These are phyloP conservation scores for Diphasiastrum complanatum DNA, from an alignment of 83 land plant genomes.

Conservation along the genomic window DNA sequence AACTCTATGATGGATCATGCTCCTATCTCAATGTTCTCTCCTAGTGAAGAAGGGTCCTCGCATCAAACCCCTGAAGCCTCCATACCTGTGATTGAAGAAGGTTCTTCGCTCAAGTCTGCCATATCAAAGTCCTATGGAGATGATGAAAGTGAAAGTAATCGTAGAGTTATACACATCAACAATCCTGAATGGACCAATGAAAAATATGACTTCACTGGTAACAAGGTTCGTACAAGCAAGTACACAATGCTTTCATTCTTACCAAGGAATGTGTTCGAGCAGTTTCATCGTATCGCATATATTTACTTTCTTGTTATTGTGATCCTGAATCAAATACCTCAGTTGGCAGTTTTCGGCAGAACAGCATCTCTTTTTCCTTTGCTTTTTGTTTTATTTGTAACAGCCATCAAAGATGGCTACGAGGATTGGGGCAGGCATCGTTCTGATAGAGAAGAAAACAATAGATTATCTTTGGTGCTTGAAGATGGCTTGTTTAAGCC, in stretches of 20 bases:
- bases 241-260: slow-evolving; percentile 72
- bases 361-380: slow-evolving; percentile 90
- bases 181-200: slow-evolving; percentile 75
- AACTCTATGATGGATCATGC: too few species aligned
- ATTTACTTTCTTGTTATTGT: slow-evolving; percentile 84
- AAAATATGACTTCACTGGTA: slow-evolving; percentile 67
- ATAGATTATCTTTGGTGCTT: slow-evolving; percentile 53
- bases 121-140: too few species aligned
- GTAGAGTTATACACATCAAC: slow-evolving; percentile 49
- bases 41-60: too few species aligned
- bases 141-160: slow-evolving; percentile 7
- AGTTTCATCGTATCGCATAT: slow-evolving; percentile 88
- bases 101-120: too few species aligned
- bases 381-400: slow-evolving; percentile 74
- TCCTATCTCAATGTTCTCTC: too few species aligned
- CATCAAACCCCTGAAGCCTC: too few species aligned
- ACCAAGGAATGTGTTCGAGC: slow-evolving; percentile 88
- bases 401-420: slow-evolving; percentile 93
- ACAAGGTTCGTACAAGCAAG: slow-evolving; percentile 85
- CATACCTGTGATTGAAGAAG: too few species aligned
- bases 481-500: slow-evolving; percentile 40
- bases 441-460: slow-evolving; percentile 83
- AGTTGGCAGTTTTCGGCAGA: slow-evolving; percentile 94
- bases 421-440: slow-evolving; percentile 93
- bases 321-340: slow-evolving; percentile 90